Percentiles rank a stretch among this genome's conserved stretches.
These are phyloP conservation scores for Camelina sativa DNA, from an alignment of 345 rosid species.

Conservation along the genomic window DNA sequence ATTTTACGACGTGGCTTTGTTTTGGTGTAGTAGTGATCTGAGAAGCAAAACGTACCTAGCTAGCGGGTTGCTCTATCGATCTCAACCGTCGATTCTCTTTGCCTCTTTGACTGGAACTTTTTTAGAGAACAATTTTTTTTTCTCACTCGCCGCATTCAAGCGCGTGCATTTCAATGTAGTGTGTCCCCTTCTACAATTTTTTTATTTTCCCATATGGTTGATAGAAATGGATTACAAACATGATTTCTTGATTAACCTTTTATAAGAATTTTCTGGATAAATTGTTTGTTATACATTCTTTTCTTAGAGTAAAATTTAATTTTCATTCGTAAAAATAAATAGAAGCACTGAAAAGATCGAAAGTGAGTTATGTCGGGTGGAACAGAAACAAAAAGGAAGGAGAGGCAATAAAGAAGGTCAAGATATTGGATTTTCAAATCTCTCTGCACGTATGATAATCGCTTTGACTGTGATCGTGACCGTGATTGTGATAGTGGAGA, in stretches of 20 bases:
- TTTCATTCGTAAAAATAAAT: background rate
- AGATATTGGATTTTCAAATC: constrained; percentile 40
- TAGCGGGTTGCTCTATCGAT: constrained; percentile 15
- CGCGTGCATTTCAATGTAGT: constrained; percentile 7
- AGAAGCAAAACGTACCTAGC: constrained; percentile 20
- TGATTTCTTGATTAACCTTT: background rate
- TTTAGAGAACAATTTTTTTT: background rate
- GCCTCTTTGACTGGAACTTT: constrained; percentile 30
- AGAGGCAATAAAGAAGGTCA: constrained; percentile 37
- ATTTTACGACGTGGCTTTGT: constrained; percentile 34
- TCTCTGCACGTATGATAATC: constrained; percentile 26
- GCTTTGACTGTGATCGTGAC: constrained; percentile 41
- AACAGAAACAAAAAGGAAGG: constrained; percentile 39
- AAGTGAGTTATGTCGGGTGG: constrained; percentile 36
- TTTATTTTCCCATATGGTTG: background rate
- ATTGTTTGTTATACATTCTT: background rate
- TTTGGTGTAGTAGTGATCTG: background rate
- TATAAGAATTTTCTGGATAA: background rate
- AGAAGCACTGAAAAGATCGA: constrained; percentile 23
- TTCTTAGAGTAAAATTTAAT: background rate
- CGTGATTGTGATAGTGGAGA: constrained; percentile 41
- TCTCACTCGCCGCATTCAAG: background rate
- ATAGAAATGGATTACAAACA: background rate
- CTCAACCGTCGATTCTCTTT: constrained; percentile 28
- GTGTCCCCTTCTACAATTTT: background rate